Evolutionary conservation across 2,329 filamentous ascomycete genomes (phyloP).

Genomic region (Pseudogymnoascus sp.): DNA sequence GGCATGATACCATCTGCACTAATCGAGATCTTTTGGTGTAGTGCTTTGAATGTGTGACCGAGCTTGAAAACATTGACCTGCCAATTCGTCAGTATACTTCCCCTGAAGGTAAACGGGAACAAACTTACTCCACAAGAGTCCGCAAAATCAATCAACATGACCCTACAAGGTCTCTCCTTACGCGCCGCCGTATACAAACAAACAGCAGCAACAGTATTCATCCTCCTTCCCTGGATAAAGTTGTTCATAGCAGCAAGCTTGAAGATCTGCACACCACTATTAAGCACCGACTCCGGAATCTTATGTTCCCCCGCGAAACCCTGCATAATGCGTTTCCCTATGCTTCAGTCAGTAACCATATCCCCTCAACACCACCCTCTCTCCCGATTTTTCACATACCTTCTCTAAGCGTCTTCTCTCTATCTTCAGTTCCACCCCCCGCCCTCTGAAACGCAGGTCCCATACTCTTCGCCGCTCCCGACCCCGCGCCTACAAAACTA

Average conservation of each 20-base stretch:
- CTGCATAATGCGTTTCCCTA: slow-evolving; percentile 46
- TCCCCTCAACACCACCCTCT: slow-evolving; percentile 25
- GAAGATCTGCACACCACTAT: slow-evolving; percentile 64
- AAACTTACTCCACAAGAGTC: slow-evolving; percentile 57
- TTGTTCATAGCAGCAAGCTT: slow-evolving; percentile 67
- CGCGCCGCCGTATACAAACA: slow-evolving; percentile 86
- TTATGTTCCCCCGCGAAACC: slow-evolving; percentile 54
- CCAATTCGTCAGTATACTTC: slow-evolving; percentile 28
- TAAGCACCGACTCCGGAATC: slow-evolving; percentile 54
- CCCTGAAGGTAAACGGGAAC: not conserved
- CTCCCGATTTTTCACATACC: slow-evolving; percentile 20
- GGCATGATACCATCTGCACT: slow-evolving; percentile 59
- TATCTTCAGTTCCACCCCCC: slow-evolving; percentile 49
- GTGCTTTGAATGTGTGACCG: slow-evolving; percentile 79
- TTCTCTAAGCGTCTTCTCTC: slow-evolving; percentile 53
- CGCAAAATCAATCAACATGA: slow-evolving; percentile 93
- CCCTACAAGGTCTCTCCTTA: slow-evolving; percentile 66
- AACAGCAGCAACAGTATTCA: slow-evolving; percentile 79
- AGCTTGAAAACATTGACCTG: slow-evolving; percentile 85
- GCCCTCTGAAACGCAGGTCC: slow-evolving; percentile 55
- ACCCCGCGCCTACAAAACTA: slow-evolving; percentile 77
- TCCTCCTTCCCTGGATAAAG: slow-evolving; percentile 79
- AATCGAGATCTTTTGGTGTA: slow-evolving; percentile 64
- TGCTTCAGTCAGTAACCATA: slow-evolving; percentile 29
- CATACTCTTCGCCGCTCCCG: slow-evolving; percentile 50